These are phyloP conservation scores for Jatropha podagrica DNA, from an alignment of 441 rosid genomes.

Conservation along the genomic window DNA sequence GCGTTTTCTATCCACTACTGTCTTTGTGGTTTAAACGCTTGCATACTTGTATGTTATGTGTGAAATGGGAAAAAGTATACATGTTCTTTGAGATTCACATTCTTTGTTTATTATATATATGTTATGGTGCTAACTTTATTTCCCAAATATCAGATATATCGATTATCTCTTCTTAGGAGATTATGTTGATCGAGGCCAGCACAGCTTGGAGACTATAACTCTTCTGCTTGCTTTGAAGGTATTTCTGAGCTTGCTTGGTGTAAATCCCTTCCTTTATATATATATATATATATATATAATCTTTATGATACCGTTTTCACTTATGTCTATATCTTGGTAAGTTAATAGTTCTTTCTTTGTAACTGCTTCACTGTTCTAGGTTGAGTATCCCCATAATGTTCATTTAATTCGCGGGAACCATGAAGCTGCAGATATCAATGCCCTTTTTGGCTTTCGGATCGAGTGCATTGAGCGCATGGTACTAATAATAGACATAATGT, in stretches of 20 bases:
- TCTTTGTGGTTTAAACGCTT: not conserved
- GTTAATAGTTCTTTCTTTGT: conserved; percentile 13
- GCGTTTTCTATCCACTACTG: not conserved
- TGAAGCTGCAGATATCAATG: conserved; percentile 99
- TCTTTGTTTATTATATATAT: not conserved
- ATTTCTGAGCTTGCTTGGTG: conserved; percentile 19
- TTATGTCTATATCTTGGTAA: conserved; percentile 23
- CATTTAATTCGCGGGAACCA: conserved; percentile 98
- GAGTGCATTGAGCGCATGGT: conserved; percentile 99
- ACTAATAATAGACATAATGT: conserved; percentile 26
- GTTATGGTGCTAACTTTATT: conserved; percentile 26
- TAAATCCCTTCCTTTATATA: not conserved
- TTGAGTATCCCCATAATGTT: conserved; percentile 84
- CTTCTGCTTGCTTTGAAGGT: conserved; percentile 99
- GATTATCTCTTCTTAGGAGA: conserved; percentile 99
- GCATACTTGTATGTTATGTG: not conserved
- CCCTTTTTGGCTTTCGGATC: conserved; percentile 96
- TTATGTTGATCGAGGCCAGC: conserved; percentile 99
- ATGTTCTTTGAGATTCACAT: not conserved
- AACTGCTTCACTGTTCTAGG: conserved; percentile 47
- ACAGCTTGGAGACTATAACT: conserved; percentile 91
- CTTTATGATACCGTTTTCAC: conserved; percentile 10
- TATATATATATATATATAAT: not conserved
- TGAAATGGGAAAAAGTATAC: not conserved
- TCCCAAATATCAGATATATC: conserved; percentile 69